A percentile compares a stretch with the other conserved stretches of the same genome.
Evolutionary conservation across 306 rosid genomes (phyloP).

Genomic region (Acacia acuminata): DNA sequence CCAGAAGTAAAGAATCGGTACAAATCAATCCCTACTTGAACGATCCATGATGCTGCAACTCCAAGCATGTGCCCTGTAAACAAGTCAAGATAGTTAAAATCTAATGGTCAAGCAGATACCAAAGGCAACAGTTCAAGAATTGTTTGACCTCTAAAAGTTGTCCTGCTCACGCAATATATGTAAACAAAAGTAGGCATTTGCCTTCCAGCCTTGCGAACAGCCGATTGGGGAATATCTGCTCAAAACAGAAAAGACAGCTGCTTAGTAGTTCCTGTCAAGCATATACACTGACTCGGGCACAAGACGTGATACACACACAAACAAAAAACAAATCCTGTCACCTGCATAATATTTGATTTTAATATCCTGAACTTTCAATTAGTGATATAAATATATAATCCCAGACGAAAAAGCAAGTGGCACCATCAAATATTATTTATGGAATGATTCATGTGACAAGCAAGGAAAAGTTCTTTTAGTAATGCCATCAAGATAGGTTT

Average conservation of each 20-base stretch:
- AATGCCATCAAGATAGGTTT: background rate
- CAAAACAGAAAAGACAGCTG: conserved; percentile 14
- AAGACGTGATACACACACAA: background rate
- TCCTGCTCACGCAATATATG: conserved; percentile 61
- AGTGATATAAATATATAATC: background rate
- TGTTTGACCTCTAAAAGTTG: conserved; percentile 74
- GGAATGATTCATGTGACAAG: background rate
- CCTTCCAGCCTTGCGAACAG: conserved; percentile 74
- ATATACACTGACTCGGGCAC: background rate
- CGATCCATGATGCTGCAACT: conserved; percentile 80
- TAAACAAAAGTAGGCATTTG: conserved; percentile 57
- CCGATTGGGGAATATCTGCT: conserved; percentile 75
- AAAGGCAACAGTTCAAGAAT: background rate
- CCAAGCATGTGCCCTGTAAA: conserved; percentile 69
- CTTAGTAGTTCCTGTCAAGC: background rate
- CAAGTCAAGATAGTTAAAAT: conserved; percentile 21
- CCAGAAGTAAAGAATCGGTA: conserved; percentile 39
- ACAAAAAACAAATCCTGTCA: background rate
- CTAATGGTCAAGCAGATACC: conserved; percentile 21
- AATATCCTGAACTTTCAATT: background rate
- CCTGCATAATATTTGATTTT: background rate
- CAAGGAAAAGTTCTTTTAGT: background rate
- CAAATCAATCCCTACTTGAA: conserved; percentile 71
- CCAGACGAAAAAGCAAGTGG: background rate
- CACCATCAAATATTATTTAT: background rate